Base-by-base conservation (phyloP, 306 rosid species). In the Psophocarpus tetragonolobus region DNA sequence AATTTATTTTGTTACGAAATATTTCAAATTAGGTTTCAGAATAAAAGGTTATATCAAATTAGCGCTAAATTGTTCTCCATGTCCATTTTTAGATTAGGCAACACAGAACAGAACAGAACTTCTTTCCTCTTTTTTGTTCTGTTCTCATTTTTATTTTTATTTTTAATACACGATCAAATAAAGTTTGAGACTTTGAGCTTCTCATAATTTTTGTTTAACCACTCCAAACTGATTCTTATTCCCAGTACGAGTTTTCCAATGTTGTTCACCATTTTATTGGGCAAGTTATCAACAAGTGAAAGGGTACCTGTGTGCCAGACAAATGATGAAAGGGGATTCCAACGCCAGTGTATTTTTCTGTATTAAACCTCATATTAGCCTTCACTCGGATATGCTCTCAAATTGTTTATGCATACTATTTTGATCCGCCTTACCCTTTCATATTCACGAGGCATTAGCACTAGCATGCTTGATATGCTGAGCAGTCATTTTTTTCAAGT, bases 381-480 rank as follows among this genome's bases (percentile, higher is more conserved):
- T 48, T 18, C 58, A 18, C 45, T 33, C 26, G 4, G 17, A 78
- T 42, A 47, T 50, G 10, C 36, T 65, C 35, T 77, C 1, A 33
- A 14, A 33, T 53, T 21, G 39, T 39, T 62, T 14, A 24, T 42
- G 32, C 62, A 32, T 63, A 24, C 65, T 82, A 23, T 23, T 23
- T 29, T 47, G 51, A 29, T 62, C 82, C 62, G 18, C 10, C 13
- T 29, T 44, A 32, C 36, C 4, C 4, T 44, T 78, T 29, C 17
- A 30, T 58, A 51, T 35, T 64, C 50, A 23, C n/a, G 7, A 12
- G 61, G 47, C 20, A 66, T 11, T 73, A 36, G 10, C 39, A 45
- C 73, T 50, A 29, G 14, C 58, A 23, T 56, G 66, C 45, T 57
- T 50, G 65, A 56, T 73, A 47, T 60, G 51, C 74, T 14, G 24